Evolutionary conservation across 2,329 filamentous ascomycete species (phyloP), one percentile per base, ranked within the genome.

Genomic region (Lachnellula arida): DNA sequence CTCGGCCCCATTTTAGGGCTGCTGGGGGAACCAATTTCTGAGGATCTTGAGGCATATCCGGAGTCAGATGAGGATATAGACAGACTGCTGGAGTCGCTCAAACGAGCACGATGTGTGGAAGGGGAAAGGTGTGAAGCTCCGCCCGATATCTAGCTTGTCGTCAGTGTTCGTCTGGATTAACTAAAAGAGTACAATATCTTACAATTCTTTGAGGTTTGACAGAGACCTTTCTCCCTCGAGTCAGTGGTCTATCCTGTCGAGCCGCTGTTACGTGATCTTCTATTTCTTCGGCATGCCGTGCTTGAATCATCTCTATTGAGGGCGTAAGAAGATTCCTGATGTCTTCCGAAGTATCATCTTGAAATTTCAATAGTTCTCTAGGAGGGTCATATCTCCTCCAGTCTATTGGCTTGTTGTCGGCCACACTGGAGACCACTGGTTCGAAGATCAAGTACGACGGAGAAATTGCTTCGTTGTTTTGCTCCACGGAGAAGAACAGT

Each of bases 361-460:
- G 70, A 0, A 70, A 63, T 32, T 73, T 69, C 4, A 56, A 67
- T 6, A 83, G 65, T 0, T 71, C 73, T 11, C 65, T 61, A 0
- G 80, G 80, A 4, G 78, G 77, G 2, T 74, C 71, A 59, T 78
- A 80, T 50, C 72, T 67, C 39, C 69, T 73, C 76, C 79, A 81
- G 62, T 78, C 74, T 35, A 74, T 67, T 14, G 51, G 46, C 14
- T 57, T 51, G 15, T 49, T 51, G 5, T 54, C 52, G 1, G 61
- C 34, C 14, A 61, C 61, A 17, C 57, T 62, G 19, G 60, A 59
- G 12, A 63, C 53, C 7, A 62, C 60, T 39, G 63, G 60, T 35
- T 62, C 56, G 15, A 63, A 61, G 14, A 57, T n/a, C 22, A 64
- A 37, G 47, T 64, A 63, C 8, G 60, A 60, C 34, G 56, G 42